phyloP scores from a whole-genome alignment of 805 yeast genomes.

The Middelhovenomyces tepae region DNA sequence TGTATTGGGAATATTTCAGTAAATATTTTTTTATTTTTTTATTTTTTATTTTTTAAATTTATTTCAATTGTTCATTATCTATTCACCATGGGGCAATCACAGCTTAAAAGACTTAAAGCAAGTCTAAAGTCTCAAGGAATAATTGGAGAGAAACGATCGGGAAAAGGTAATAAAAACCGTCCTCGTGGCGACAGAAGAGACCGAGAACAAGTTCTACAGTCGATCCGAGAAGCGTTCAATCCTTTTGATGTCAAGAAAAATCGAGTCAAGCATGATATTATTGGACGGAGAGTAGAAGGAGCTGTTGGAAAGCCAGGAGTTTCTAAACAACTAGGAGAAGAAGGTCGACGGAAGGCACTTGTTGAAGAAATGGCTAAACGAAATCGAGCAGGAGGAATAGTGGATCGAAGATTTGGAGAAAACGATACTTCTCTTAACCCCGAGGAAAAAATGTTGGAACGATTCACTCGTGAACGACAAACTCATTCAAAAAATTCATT shows the following conservation, averaged over 20 bases:
- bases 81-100: slow-evolving; percentile 93
- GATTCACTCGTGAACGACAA: slow-evolving; percentile 86
- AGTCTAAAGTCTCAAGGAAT: slow-evolving; percentile 70
- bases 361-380: slow-evolving; percentile 50
- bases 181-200: slow-evolving; percentile 40
- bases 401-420: slow-evolving; percentile 92
- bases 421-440: slow-evolving; percentile 57
- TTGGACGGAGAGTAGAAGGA: slow-evolving; percentile 35
- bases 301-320: slow-evolving; percentile 63
- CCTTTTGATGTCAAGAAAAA: slow-evolving; percentile 78
- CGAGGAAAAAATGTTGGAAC: slow-evolving; percentile 90
- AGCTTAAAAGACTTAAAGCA: slow-evolving; percentile 72
- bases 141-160: slow-evolving; percentile 70
- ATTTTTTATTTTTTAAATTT: no score
- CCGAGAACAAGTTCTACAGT: slow-evolving; percentile 43
- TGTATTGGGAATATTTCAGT: no score
- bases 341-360: slow-evolving; percentile 47
- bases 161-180: slow-evolving; percentile 39
- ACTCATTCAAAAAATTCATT: slow-evolving; percentile 46
- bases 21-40: no score
- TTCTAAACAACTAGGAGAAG: slow-evolving; percentile 61
- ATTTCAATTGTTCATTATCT: no score
- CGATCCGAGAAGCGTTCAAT: slow-evolving; percentile 76
- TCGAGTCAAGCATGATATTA: slow-evolving; percentile 46
- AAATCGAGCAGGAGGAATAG: slow-evolving; percentile 67